A percentile compares a stretch with the other conserved stretches of the same genome.
These are phyloP conservation scores for Dendrothele bispora DNA, from an alignment of 768 basidiomycete species.

Conservation along the genomic window DNA sequence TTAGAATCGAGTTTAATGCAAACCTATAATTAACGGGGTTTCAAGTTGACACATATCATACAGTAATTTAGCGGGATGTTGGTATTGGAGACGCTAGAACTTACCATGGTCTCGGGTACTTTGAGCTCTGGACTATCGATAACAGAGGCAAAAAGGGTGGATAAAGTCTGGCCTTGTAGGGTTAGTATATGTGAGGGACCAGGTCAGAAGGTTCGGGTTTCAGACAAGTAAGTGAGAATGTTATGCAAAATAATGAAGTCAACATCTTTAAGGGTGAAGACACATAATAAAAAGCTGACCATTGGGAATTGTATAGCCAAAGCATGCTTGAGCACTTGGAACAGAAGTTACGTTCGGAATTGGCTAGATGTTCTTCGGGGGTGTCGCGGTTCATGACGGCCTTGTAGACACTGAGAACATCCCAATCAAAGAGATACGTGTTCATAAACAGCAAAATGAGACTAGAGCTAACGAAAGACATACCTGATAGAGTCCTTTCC, in stretches of 20 bases:
- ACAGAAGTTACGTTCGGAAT: constrained; percentile 65
- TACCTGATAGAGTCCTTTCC: constrained; percentile 59
- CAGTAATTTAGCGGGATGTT: neutral
- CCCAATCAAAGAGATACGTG: no score
- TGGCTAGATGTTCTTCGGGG: constrained; percentile 40
- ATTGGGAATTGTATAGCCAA: constrained; percentile 58
- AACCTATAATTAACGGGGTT: no score
- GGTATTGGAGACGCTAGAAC: constrained; percentile 9
- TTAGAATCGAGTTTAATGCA: constrained; percentile 49
- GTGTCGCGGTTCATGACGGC: constrained; percentile 61
- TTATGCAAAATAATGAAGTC: neutral
- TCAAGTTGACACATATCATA: neutral
- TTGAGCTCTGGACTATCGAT: constrained; percentile 63
- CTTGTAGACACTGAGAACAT: constrained; percentile 51
- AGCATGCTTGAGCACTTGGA: constrained; percentile 64
- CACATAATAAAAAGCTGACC: constrained; percentile 33
- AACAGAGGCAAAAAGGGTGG: constrained; percentile 68
- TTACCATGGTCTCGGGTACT: constrained; percentile 49
- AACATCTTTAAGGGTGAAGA: neutral
- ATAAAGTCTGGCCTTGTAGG: constrained; percentile 57
- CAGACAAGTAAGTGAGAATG: neutral
- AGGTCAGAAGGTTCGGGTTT: neutral
- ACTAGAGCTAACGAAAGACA: no score
- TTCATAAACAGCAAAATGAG: no score
- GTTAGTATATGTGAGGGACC: neutral